Conservation (phyloP, 1,139 yeast species). For the Suhomyces atakaporum region DNA sequence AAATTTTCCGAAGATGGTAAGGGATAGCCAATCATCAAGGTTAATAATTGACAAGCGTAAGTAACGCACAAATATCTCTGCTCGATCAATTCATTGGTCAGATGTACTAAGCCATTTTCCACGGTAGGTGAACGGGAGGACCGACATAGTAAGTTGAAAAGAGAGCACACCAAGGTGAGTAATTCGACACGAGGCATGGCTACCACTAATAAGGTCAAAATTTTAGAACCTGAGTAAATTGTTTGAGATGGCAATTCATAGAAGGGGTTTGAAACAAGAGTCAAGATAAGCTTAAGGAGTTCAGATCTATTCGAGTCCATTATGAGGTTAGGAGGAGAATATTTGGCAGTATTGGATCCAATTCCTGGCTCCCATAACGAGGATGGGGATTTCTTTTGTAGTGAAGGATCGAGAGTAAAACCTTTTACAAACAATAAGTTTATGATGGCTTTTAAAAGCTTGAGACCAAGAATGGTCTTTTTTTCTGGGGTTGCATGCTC, state of each 20-base stretch:
- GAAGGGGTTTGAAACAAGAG: slow-evolving; percentile 64
- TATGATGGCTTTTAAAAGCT: slow-evolving; percentile 3
- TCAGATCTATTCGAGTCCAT: slow-evolving; percentile 70
- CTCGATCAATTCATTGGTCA: slow-evolving; percentile 37
- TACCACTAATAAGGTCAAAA: slow-evolving; percentile 59
- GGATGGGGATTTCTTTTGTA: slow-evolving; percentile 14
- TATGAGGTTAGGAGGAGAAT: slow-evolving; percentile 48
- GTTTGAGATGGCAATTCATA: slow-evolving; percentile 51
- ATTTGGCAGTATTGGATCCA: slow-evolving; percentile 46
- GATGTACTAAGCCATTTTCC: slow-evolving; percentile 38
- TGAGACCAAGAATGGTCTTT: slow-evolving; percentile 30
- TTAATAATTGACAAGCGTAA: slow-evolving; percentile 61
- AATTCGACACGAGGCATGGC: slow-evolving; percentile 49
- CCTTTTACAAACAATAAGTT: slow-evolving; percentile 57
- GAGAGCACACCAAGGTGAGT: slow-evolving; percentile 64
- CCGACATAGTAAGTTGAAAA: slow-evolving; percentile 61
- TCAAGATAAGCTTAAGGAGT: slow-evolving; percentile 59
- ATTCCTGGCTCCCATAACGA: slow-evolving; percentile 78
- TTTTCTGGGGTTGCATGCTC: slow-evolving; percentile 3
- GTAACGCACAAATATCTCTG: slow-evolving; percentile 56
- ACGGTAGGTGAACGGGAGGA: slow-evolving; percentile 28
- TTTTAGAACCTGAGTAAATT: slow-evolving; percentile 56
- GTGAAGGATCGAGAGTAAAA: slow-evolving; percentile 48
- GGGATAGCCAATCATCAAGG: slow-evolving; percentile 65
- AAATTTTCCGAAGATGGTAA: slow-evolving; percentile 52